Evolutionary conservation across 2,329 filamentous ascomycete genomes (phyloP), one percentile per base, ranked within the genome.

Genomic region (Aspergillus novoparasiticus): DNA sequence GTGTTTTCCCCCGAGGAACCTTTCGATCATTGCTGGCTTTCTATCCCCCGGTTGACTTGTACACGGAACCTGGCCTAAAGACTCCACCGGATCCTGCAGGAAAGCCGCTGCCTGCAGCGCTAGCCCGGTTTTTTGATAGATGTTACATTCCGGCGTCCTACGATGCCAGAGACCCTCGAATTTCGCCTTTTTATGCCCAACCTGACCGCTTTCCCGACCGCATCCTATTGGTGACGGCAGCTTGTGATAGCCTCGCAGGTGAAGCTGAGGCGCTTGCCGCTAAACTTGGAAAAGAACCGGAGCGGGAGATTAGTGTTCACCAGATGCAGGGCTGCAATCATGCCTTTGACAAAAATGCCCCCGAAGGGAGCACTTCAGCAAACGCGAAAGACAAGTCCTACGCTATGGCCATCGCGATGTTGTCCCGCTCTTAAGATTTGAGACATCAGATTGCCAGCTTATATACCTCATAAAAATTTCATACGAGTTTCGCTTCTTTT

Each of bases 341-440:
- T 66, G 79, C 59, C n/a, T 81, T 75, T 70, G 78, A 81, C 60
- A 79, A 80, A 64, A 66, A 58, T n/a, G 65, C 70, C 8, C 61
- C 59, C 53, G 60, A 69, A 32, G 76, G 72, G 28, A 72, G 72
- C 12, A 62, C 70, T 50, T 64, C 76, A 51, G 66, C 64, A 26
- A 61, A 71, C 57, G 72, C 71, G n/a, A 76, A 72, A 60, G 72
- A 78, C 28, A 72, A 73, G 61, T 73, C 74, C 14, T 80, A 81
- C 65, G 62, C 61, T 2, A 59, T 79, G 61, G 75, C 71, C 3
- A 67, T 77, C 51, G 66, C 76, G 14, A 69, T 76, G 68, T 61
- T 76, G 61, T 58, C 32, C n/a, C 60, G 55, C n/a, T 46, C 48
- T 46, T 58, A 36, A 51, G 19, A 41, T 19, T n/a, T 41, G 39